Conservation (phyloP, 164 flowering plant genomes). For the Berberis thunbergii region DNA sequence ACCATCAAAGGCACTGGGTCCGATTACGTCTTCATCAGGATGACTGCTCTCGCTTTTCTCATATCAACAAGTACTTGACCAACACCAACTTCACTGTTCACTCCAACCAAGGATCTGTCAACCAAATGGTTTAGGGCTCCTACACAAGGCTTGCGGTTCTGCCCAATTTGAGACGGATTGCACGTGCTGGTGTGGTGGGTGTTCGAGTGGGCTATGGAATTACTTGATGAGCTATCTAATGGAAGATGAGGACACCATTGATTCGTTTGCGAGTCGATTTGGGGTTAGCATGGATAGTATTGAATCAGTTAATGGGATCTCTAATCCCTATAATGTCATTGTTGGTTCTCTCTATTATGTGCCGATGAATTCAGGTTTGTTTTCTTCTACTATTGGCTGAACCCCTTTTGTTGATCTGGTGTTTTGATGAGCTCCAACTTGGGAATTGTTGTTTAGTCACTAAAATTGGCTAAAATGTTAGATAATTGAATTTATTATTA, state of each 20-base stretch:
- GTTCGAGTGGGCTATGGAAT: conserved; percentile 92
- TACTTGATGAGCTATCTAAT: conserved; percentile 85
- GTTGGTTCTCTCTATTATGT: conserved; percentile 65
- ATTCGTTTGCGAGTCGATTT: conserved; percentile 74
- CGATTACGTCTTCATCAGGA: too few species aligned
- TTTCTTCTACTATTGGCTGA: background rate
- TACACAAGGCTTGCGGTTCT: conserved; percentile 55
- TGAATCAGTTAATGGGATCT: conserved; percentile 66
- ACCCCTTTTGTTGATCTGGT: background rate
- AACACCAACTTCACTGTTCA: conserved; percentile 69
- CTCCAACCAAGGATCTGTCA: too few species aligned
- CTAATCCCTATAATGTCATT: conserved; percentile 58
- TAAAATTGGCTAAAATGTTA: too few species aligned
- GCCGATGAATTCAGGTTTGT: conserved; percentile 77
- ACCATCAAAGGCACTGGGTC: too few species aligned
- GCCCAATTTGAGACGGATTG: conserved; percentile 38
- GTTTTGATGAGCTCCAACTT: background rate
- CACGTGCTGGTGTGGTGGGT: conserved; percentile 71
- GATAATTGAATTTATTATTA: too few species aligned
- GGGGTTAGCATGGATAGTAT: conserved; percentile 95
- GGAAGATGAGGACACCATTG: conserved; percentile 64
- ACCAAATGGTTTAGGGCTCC: conserved; percentile 43
- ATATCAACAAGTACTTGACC: conserved; percentile 38
- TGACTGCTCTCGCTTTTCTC: conserved; percentile 49
- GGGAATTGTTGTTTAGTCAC: background rate